Conservation (phyloP, 2,329 filamentous ascomycete species). For the Fusarium subglutinans region DNA sequence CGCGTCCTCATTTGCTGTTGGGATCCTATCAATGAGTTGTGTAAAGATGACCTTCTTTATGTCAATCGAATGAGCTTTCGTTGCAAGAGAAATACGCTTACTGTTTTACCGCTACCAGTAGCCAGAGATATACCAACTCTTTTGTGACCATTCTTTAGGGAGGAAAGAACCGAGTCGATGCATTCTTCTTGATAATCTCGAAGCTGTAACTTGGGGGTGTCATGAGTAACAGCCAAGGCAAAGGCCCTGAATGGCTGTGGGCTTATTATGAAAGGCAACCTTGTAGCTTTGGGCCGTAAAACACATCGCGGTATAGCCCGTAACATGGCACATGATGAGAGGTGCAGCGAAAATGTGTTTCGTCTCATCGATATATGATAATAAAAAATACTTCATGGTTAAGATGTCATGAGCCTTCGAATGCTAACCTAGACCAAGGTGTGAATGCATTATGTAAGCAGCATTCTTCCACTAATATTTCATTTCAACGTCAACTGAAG, state of each 20-base stretch:
- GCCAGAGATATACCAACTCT: conserved; percentile 86
- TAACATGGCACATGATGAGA: conserved; percentile 52
- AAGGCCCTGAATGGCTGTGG: conserved; percentile 31
- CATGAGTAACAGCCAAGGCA: conserved; percentile 32
- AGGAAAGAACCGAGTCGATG: conserved; percentile 79
- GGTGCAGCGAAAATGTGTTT: conserved; percentile 6
- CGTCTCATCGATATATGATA: conserved; percentile 9
- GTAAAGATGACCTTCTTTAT: conserved; percentile 85
- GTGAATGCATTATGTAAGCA: conserved; percentile 34
- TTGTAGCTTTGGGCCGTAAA: conserved; percentile 29
- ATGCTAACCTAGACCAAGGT: background rate
- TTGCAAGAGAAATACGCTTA: conserved; percentile 49
- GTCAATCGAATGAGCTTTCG: conserved; percentile 7
- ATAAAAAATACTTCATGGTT: background rate
- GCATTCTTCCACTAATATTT: background rate
- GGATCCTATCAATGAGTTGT: conserved; percentile 84
- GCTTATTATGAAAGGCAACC: conserved; percentile 8
- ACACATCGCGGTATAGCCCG: conserved; percentile 43
- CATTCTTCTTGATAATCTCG: conserved; percentile 92
- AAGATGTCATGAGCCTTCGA: background rate
- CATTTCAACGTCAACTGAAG: background rate
- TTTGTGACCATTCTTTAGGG: conserved; percentile 76
- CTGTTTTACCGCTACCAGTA: conserved; percentile 90
- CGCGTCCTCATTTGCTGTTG: conserved; percentile 57
- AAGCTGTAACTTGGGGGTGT: conserved; percentile 62